Evolutionary conservation across 1,139 yeast genomes (phyloP).

Genomic region (Hyphopichia burtonii): DNA sequence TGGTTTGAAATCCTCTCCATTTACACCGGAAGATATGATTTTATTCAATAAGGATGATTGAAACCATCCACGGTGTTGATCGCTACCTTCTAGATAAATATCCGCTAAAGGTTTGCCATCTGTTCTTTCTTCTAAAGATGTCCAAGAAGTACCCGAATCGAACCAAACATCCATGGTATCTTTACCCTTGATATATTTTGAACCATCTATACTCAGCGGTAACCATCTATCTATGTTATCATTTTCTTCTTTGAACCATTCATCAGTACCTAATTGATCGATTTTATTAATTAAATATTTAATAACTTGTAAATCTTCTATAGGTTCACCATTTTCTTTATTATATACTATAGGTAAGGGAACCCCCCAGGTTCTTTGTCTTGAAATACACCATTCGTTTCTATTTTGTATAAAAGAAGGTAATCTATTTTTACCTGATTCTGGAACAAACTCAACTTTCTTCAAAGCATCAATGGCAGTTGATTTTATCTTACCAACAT

Average conservation of each 20-base stretch:
- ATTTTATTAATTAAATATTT: slow-evolving; percentile 53
- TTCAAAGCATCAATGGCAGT: slow-evolving; percentile 60
- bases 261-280: slow-evolving; percentile 62
- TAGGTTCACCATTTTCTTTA: slow-evolving; percentile 55
- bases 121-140: slow-evolving; percentile 42
- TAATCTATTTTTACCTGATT: slow-evolving; percentile 67
- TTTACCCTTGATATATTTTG: slow-evolving; percentile 56
- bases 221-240: slow-evolving; percentile 67
- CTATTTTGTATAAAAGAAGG: slow-evolving; percentile 72
- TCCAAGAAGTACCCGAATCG: slow-evolving; percentile 96
- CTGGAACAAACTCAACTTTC: slow-evolving; percentile 69
- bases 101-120: slow-evolving; percentile 54
- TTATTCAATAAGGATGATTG: slow-evolving; percentile 88
- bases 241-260: slow-evolving; percentile 67
- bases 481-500: slow-evolving; percentile 70
- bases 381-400: slow-evolving; percentile 95
- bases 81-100: slow-evolving; percentile 89
- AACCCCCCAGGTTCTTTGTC: slow-evolving; percentile 99
- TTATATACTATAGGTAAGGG: slow-evolving; percentile 87
- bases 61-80: slow-evolving; percentile 99
- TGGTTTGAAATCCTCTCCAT: slow-evolving; percentile 37
- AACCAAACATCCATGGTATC: slow-evolving; percentile 99
- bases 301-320: slow-evolving; percentile 53
- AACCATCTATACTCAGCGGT: slow-evolving; percentile 48
- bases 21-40: slow-evolving; percentile 49